Evolutionary conservation across 495 filamentous ascomycete species (phyloP), one percentile per base, ranked within the genome.

Genomic region (Aspergillus panamensis): DNA sequence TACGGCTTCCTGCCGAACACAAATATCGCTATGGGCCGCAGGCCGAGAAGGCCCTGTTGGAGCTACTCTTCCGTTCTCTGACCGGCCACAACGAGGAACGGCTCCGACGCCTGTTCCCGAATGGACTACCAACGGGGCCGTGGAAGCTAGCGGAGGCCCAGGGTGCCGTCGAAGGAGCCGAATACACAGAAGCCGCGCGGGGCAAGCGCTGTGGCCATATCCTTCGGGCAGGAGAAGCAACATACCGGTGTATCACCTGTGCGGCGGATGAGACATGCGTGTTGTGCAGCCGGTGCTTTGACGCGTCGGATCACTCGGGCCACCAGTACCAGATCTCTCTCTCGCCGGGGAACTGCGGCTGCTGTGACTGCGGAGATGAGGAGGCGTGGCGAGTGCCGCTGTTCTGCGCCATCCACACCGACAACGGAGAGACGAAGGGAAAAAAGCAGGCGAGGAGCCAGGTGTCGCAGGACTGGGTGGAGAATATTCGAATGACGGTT

Each of bases 131-230:
- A 2, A 64, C 64, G 30, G 79, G 78, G n/a, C 69, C 75, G 32
- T 89, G 92, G 85, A 92, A 86, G 65, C 76, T 97, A 30, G 80
- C 86, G 37, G 83, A 87, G 53, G 92, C 91, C 19, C 95, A 97
- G 66, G 94, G 93, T n/a, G 88, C 91, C 8, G 79, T 88, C 47
- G 92, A 96, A 62, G 94, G 94, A 10, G 90, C 93, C 4, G 94
- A 98, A 69, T 98, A 97, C 70, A 95, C 89, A 49, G 89, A 90
- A 60, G 88, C 87, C 31, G 94, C 95, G 44, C 83, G 92, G 63
- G 94, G 94, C 49, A 96, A 93, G 69, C 85, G 90, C n/a, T 98
- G 94, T 68, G 94, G 94, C 8, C 94, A 98, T 76, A 97, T 98
- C 59, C 95, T 97, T 79, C 88, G 90, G 69, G 79, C 79, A 29